A percentile compares a stretch with the other conserved stretches of the same genome.
These are phyloP conservation scores for Deakozyma indianensis DNA, from an alignment of 805 yeast species.

Conservation along the genomic window DNA sequence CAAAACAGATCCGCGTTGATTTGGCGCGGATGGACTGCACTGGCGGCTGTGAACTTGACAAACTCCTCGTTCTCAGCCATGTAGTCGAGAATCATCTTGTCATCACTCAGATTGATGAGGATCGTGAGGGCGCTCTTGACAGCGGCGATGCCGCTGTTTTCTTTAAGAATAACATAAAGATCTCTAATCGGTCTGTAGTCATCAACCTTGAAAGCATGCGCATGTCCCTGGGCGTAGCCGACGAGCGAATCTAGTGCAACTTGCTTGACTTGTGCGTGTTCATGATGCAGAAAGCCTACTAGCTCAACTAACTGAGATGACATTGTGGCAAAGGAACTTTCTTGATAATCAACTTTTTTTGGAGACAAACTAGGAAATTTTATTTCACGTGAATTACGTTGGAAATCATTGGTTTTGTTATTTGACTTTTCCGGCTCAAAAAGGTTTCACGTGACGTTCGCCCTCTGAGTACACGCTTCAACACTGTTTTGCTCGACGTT, in stretches of 20 bases:
- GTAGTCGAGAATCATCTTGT: slow-evolving; percentile 42
- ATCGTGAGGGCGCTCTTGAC: slow-evolving; percentile 46
- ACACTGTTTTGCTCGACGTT: too few species aligned
- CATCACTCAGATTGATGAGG: slow-evolving; percentile 71
- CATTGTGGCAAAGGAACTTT: background rate
- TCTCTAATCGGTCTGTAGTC: slow-evolving; percentile 59
- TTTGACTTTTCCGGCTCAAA: too few species aligned
- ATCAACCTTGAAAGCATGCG: slow-evolving; percentile 52
- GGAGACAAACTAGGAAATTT: too few species aligned
- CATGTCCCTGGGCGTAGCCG: slow-evolving; percentile 63
- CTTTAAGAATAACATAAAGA: slow-evolving; percentile 44
- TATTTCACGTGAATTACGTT: too few species aligned
- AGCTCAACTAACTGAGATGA: slow-evolving; percentile 23
- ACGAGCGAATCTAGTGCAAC: slow-evolving; percentile 77
- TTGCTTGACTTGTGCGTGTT: slow-evolving; percentile 63
- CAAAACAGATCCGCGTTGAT: slow-evolving; percentile 67
- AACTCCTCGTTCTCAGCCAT: slow-evolving; percentile 54
- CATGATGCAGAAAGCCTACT: slow-evolving; percentile 69
- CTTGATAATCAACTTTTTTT: background rate
- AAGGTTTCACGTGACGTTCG: too few species aligned
- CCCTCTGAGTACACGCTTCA: too few species aligned
- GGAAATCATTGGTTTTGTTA: too few species aligned
- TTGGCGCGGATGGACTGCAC: slow-evolving; percentile 36
- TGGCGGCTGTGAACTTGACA: slow-evolving; percentile 15
- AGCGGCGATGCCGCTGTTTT: slow-evolving; percentile 24